Percentiles rank a stretch among this genome's conserved stretches.
Conservation (phyloP, 257 asterid genomes). For the Solanum acaule region DNA sequence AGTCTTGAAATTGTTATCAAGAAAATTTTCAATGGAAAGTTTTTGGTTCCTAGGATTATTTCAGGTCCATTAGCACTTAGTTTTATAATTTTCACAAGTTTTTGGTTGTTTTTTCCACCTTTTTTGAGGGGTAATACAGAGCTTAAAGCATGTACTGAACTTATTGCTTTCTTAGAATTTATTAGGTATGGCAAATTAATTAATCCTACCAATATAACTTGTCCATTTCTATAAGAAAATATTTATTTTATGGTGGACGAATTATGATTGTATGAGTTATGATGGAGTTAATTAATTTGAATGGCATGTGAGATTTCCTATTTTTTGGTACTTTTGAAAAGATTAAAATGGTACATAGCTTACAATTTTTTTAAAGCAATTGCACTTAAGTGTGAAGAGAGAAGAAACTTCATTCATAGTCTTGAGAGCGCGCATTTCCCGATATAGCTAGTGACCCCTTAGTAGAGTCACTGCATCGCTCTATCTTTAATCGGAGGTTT, state of each 20-base stretch:
- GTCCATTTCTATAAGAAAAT: conserved; percentile 25
- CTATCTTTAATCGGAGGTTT: background rate
- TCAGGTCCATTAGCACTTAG: conserved; percentile 27
- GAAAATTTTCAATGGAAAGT: background rate
- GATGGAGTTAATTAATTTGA: background rate
- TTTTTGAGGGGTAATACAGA: conserved; percentile 26
- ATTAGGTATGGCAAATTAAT: conserved; percentile 27
- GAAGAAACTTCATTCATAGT: too few relatives aligned
- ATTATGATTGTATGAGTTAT: background rate
- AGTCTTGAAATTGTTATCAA: conserved; percentile 23
- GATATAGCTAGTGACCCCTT: background rate
- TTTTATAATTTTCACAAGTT: conserved; percentile 26
- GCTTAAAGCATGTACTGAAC: conserved; percentile 41
- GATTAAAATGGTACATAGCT: background rate
- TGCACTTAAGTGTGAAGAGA: too few relatives aligned
- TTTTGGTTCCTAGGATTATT: conserved; percentile 13
- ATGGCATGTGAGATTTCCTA: background rate
- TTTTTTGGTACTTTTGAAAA: background rate
- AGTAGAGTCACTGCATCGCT: conserved; percentile 28
- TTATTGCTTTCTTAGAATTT: conserved; percentile 42
- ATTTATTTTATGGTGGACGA: background rate
- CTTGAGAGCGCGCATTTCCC: background rate
- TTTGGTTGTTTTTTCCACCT: conserved; percentile 56
- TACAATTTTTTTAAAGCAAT: background rate
- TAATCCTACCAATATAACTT: conserved; percentile 27